Evolutionary conservation across 768 basidiomycete species (phyloP).

Genomic region (Thelephora ganbajun): DNA sequence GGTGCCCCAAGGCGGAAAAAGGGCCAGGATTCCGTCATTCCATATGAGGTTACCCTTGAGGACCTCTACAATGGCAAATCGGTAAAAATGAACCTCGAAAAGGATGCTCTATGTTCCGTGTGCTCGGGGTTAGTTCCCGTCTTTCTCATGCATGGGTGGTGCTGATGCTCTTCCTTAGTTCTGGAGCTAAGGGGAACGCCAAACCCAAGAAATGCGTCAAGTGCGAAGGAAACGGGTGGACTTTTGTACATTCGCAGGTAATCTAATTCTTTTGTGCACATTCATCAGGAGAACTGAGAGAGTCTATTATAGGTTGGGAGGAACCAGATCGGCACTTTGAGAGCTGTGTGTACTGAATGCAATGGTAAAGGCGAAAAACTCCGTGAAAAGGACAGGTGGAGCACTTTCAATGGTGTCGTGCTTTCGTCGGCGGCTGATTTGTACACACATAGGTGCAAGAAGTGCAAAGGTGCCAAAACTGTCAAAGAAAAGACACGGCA

Average conservation of each 20-base stretch:
- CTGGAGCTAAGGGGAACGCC: slow-evolving; percentile 72
- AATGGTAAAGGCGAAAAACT: slow-evolving; percentile 55
- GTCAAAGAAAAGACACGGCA: slow-evolving; percentile 82
- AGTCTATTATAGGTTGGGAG: slow-evolving; percentile 24
- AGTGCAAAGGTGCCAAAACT: slow-evolving; percentile 80
- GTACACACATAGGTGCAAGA: slow-evolving; percentile 61
- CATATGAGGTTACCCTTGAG: slow-evolving; percentile 79
- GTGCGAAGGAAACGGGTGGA: slow-evolving; percentile 81
- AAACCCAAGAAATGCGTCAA: slow-evolving; percentile 70
- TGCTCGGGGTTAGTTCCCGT: slow-evolving; percentile 60
- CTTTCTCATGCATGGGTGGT: background rate
- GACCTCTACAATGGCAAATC: slow-evolving; percentile 88
- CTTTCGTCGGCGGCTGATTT: slow-evolving; percentile 3
- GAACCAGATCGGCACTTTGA: slow-evolving; percentile 33
- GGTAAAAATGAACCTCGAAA: slow-evolving; percentile 82
- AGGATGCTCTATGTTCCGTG: slow-evolving; percentile 58
- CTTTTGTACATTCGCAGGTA: slow-evolving; percentile 41
- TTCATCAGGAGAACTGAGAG: background rate
- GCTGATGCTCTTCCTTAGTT: slow-evolving; percentile 26
- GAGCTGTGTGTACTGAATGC: slow-evolving; percentile 55
- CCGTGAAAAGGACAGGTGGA: slow-evolving; percentile 71
- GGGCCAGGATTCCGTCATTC: slow-evolving; percentile 62
- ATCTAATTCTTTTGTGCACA: slow-evolving; percentile 4
- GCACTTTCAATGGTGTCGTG: slow-evolving; percentile 6
- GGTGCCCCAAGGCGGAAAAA: slow-evolving; percentile 32